These are phyloP conservation scores for Plasmodium vivax DNA, from an alignment of 169 alveolate genomes.

Conservation along the genomic window DNA sequence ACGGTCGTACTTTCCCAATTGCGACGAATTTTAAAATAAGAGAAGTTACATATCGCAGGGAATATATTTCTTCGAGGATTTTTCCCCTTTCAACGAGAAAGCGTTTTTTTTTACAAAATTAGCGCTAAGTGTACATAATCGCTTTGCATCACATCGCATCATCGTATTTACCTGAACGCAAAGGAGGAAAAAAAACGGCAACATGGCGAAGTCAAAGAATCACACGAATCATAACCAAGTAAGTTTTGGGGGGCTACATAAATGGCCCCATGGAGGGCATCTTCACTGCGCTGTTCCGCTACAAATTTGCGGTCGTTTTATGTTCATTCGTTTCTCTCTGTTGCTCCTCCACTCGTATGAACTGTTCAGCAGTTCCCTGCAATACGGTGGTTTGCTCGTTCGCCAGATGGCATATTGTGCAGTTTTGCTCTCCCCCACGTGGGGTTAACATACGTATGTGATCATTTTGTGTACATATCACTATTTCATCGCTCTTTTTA, in stretches of 20 bases:
- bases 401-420: not conserved
- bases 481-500: too few relatives aligned
- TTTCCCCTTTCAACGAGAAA: not conserved
- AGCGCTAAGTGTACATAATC: not conserved
- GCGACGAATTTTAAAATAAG: not conserved
- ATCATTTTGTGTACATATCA: not conserved
- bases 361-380: not conserved
- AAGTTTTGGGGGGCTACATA: constrained; percentile 10
- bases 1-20: not conserved
- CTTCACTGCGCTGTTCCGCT: not conserved
- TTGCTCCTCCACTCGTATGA: not conserved
- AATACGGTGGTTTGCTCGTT: not conserved
- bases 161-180: not conserved
- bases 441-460: not conserved
- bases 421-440: not conserved
- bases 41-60: not conserved
- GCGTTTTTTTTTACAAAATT: not conserved
- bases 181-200: not conserved
- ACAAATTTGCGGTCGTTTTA: not conserved
- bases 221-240: constrained; percentile 90
- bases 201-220: constrained; percentile 89
- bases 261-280: not conserved
- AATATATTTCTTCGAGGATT: not conserved
- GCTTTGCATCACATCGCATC: not conserved
- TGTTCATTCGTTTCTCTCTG: not conserved